Base-by-base conservation (phyloP, 805 yeast genomes). In the Lipomyces mesembrius region DNA sequence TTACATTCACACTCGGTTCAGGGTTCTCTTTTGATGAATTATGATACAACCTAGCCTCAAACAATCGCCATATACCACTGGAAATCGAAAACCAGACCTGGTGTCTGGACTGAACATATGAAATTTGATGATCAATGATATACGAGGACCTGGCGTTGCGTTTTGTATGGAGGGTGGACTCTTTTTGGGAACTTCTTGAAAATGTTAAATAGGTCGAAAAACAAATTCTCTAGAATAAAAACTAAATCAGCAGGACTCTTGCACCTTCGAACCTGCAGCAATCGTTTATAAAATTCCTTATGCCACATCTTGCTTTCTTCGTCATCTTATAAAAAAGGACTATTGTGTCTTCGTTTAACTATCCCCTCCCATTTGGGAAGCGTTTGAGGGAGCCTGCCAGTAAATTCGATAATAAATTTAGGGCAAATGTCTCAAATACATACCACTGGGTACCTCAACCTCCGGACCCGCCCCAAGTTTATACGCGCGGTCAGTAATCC, bases 101-200 rank as follows among this genome's bases (percentile, higher is more conserved):
- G 46, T 39, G 46, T 39, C 46, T 39, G 46, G n/a, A 39, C 46
- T 39, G 46, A 39, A 39, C 20, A 39, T 39, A 39, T 39, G 46
- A 39, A 12, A 39, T 39, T 39, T 17, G 46, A 39, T 39, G 46
- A 39, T 39, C 46, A 39, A 39, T 17, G 46, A 39, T 39, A 39
- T 39, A 39, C 7, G 1, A 39, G 46, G 46, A 39, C 46, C 46
- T 35, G 37, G 37, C 37, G 14, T 35, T 35, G 46, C 46, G 46
- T 39, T 39, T 35, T 39, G 46, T 39, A 39, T 17, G n/a, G 46
- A 39, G 46, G 46, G 20, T 39, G 46, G 46, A 39, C 46, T 39
- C 46, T 14, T 39, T 11, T 39, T 39, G 46, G 46, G 46, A 39
- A 39, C 46, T 7, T 39, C 46, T 39, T 39, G 46, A 34, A 39